Base-by-base conservation (phyloP, 2,329 filamentous ascomycete genomes). In the Penicillium hesseltinei region DNA sequence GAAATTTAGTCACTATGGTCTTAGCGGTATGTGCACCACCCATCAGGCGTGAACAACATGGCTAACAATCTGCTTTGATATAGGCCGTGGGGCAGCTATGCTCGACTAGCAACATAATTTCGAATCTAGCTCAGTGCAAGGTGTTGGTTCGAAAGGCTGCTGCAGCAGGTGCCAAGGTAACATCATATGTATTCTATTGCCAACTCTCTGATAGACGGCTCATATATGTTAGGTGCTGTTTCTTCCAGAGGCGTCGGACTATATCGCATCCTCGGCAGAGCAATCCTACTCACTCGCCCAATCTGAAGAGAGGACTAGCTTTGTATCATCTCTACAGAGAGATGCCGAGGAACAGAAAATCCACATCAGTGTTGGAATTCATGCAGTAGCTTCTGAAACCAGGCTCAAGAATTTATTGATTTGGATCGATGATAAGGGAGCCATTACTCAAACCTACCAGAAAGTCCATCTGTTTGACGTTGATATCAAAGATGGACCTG, bases 381-480 rank as follows among this genome's bases (percentile, higher is more conserved):
- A 97, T 75, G 90, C 93, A 61, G 86, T 88, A 1, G 81, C 82
- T 19, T 68, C 79, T 2, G 72, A 77, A 40, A 74, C 73, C 19
- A 77, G 81, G 54, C 80, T 89, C 39, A 83, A 82, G 59, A 90
- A 90, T 68, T 85, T 83, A 0, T 76, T 86, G 29, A 78, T 89
- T 45, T 90, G 86, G 85, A 89, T 90, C 62, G 76, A 86, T 65
- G 80, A 82, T 42, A 66, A 77, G 0, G 88, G 88, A 0, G 69
- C 79, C 5, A 85, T 90, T 29, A 74, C 76, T 1, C 80, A 87
- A 15, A 77, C 81, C 21, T 97, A 97, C 76, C 89, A 96, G 73
- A 97, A 97, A 74, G 78, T 96, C 33, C 92, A 97, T 72, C 82
- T 97, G 15, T 97, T 97, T 75, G 91, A 97, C 72, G 82, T 86